Evolutionary conservation across 2,329 filamentous ascomycete genomes (phyloP), one percentile per base, ranked within the genome.

Genomic region (Neofusicoccum sp.): DNA sequence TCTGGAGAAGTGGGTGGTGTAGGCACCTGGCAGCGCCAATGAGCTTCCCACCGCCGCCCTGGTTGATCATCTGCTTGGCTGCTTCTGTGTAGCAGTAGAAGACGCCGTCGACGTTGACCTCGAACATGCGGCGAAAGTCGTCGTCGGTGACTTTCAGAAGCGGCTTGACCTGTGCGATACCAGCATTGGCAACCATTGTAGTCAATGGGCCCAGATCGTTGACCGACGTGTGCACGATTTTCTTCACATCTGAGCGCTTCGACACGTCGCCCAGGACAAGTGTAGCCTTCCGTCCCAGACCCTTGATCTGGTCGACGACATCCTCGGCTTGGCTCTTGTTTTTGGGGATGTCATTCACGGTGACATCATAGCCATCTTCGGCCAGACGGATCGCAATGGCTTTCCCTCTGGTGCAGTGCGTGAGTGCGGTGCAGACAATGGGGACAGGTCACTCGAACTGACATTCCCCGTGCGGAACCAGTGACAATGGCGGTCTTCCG

Each of bases 11-110:
- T 11, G 22, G 6, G 7, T 11, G 22, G 16, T 6, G n/a, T 12
- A 31, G 29, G 29, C 6, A 80, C 62, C 71, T 84, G 0, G 82
- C 74, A 0, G 82, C 84, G 0, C 81, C 84, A 6, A 87, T 73
- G 36, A 87, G 76, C 67, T 85, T 86, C 14, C 76, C 76, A 9
- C 71, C 70, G 6, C 52, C 64, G 3, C 83, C 84, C 70, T 90
- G 87, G 34, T 76, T 76, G 68, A 90, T 89, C 79, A 90, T 83
- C 69, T 89, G 87, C 69, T 81, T 83, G 0, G 87, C 88, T 0
- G 87, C 88, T 2, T 82, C 80, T 5, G 81, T 79, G 68, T 89
- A 88, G 75, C 86, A 89, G 68, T 89, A 86, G 68, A 86, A 87
- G 0, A 88, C 81, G 4, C 88, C 88, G 52, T 80, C 81, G 29